phyloP scores from a whole-genome alignment of 2,329 filamentous ascomycete species.

The Sporothrix pallida region DNA sequence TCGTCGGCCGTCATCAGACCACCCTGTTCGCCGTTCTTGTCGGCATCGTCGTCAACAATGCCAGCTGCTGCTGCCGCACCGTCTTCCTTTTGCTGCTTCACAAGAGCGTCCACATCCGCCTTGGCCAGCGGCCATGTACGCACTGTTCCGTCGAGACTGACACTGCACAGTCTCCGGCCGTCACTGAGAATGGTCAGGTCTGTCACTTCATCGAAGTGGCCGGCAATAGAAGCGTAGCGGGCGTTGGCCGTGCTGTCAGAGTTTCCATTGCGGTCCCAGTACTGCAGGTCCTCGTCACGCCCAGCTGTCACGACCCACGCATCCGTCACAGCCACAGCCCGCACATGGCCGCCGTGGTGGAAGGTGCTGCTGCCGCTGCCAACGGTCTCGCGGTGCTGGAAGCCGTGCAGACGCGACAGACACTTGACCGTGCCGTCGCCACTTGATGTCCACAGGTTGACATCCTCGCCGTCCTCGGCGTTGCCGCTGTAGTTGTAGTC shows the following conservation, averaged over 20 bases:
- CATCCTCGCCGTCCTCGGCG: conserved; percentile 63
- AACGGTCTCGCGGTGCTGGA: conserved; percentile 43
- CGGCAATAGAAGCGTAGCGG: conserved; percentile 74
- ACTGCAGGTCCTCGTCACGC: conserved; percentile 85
- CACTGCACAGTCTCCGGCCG: conserved; percentile 69
- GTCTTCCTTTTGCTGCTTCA: conserved; percentile 56
- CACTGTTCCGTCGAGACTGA: conserved; percentile 88
- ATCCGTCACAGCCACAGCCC: conserved; percentile 76
- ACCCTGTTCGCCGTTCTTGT: conserved; percentile 54
- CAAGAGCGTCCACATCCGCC: conserved; percentile 58
- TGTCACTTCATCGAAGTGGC: conserved; percentile 94
- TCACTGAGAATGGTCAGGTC: conserved; percentile 70
- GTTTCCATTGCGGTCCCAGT: conserved; percentile 86
- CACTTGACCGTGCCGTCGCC: conserved; percentile 89
- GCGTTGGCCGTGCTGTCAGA: conserved; percentile 73
- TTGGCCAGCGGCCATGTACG: conserved; percentile 79
- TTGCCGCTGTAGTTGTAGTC: conserved; percentile 30
- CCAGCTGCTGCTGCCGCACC: conserved; percentile 50
- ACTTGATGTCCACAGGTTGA: conserved; percentile 89
- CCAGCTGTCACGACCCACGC: conserved; percentile 87
- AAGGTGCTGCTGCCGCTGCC: conserved; percentile 71
- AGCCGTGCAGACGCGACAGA: conserved; percentile 70
- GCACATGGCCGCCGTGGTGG: conserved; percentile 86
- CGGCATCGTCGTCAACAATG: conserved; percentile 67
- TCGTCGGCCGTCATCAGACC: conserved; percentile 80